These are phyloP conservation scores for Wakefieldia striispora DNA, from an alignment of 768 basidiomycete species.

Conservation along the genomic window DNA sequence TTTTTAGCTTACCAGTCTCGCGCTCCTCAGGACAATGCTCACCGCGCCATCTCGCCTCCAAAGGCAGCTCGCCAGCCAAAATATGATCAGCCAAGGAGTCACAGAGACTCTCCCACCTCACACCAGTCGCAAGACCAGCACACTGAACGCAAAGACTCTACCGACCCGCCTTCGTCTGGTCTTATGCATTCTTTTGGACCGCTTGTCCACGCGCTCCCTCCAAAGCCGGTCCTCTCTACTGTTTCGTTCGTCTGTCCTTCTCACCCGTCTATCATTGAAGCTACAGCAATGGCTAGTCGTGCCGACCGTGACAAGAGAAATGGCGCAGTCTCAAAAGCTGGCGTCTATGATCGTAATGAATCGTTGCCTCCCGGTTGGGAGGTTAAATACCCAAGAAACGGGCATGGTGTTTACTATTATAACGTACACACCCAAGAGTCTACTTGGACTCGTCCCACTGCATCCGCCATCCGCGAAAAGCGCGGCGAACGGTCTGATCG, in stretches of 20 bases:
- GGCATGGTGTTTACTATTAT: slow-evolving; percentile 53
- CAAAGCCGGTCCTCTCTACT: slow-evolving; percentile 56
- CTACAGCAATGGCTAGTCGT: slow-evolving; percentile 57
- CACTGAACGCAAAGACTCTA: slow-evolving; percentile 11
- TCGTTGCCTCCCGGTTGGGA: slow-evolving; percentile 62
- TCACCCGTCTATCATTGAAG: slow-evolving; percentile 57
- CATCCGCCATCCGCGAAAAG: slow-evolving; percentile 24
- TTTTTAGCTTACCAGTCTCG: slow-evolving; percentile 45
- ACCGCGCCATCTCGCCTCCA: slow-evolving; percentile 18
- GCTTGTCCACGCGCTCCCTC: slow-evolving; percentile 65
- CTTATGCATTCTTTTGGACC: slow-evolving; percentile 35
- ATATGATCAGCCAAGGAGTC: slow-evolving; percentile 11
- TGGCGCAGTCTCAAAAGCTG: slow-evolving; percentile 26
- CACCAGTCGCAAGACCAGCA: slow-evolving; percentile 9
- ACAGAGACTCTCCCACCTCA: slow-evolving; percentile 2
- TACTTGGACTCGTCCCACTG: slow-evolving; percentile 56
- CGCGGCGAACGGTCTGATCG: slow-evolving; percentile 23
- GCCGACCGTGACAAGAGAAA: slow-evolving; percentile 44
- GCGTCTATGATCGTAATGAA: slow-evolving; percentile 28
- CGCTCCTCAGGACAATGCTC: slow-evolving; percentile 27
- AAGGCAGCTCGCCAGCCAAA: slow-evolving; percentile 11
- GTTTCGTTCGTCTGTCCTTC: slow-evolving; percentile 55
- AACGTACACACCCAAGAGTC: slow-evolving; percentile 54
- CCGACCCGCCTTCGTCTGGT: slow-evolving; percentile 22
- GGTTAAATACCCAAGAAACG: slow-evolving; percentile 48